phyloP scores from a whole-genome alignment of 768 basidiomycete genomes.

The Collybia sp. region DNA sequence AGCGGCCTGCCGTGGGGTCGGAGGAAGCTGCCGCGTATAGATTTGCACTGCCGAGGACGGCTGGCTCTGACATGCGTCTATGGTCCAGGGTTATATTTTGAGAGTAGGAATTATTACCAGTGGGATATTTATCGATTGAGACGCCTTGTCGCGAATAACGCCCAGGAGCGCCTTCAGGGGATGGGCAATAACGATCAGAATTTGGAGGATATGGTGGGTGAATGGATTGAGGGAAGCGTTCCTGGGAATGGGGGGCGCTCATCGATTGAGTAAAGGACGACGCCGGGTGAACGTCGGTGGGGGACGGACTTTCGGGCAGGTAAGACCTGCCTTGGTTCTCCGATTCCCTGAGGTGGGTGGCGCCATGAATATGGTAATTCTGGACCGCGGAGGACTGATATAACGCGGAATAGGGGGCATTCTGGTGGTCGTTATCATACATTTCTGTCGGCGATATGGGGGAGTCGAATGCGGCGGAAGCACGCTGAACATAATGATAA shows the following conservation, averaged over 20 bases:
- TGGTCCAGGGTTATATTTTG: conserved; percentile 43
- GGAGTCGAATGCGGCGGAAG: conserved; percentile 23
- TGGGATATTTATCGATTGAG: conserved; percentile 26
- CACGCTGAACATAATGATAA: conserved; percentile 25
- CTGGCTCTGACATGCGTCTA: conserved; percentile 67
- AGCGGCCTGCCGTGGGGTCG: conserved; percentile 26
- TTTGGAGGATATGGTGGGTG: conserved; percentile 34
- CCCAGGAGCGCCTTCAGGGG: conserved; percentile 29
- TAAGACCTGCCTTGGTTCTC: conserved; percentile 17
- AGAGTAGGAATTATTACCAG: conserved; percentile 27
- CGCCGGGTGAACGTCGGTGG: conserved; percentile 32
- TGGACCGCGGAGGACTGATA: conserved; percentile 16
- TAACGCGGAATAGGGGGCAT: conserved; percentile 12
- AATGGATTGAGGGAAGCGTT: conserved; percentile 38
- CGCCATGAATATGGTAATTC: conserved; percentile 18
- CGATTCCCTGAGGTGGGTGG: conserved; percentile 19
- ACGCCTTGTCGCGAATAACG: conserved; percentile 31
- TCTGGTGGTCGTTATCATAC: conserved; percentile 19
- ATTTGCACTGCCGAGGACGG: conserved; percentile 36
- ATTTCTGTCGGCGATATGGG: conserved; percentile 25
- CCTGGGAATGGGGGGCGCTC: conserved; percentile 38
- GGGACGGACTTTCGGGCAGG: conserved; percentile 39
- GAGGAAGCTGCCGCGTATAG: conserved; percentile 30
- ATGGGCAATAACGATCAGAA: conserved; percentile 28
- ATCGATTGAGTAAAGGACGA: conserved; percentile 34